These are phyloP conservation scores for Arachis hypogaea DNA, from an alignment of 306 rosid genomes.

Conservation along the genomic window DNA sequence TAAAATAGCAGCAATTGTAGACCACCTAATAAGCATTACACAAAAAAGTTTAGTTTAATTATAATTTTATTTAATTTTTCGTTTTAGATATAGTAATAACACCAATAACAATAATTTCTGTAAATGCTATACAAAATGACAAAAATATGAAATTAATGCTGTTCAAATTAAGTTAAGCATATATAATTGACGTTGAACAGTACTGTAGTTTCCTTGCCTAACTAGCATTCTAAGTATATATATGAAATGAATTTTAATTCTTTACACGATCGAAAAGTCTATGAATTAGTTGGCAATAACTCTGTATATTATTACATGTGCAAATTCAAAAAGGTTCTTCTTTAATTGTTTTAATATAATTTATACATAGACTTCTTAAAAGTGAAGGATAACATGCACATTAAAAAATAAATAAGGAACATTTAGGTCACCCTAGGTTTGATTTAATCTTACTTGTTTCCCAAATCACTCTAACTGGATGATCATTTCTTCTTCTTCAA, in stretches of 20 bases:
- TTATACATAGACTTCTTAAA: neutral
- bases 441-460: conserved; percentile 55
- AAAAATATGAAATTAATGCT: no score
- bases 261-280: conserved; percentile 29
- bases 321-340: conserved; percentile 4
- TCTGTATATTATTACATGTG: conserved; percentile 1
- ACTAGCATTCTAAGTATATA: no score
- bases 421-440: neutral
- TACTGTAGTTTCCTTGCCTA: no score
- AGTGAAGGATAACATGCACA: neutral
- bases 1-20: conserved; percentile 77
- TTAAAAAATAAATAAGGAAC: neutral
- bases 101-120: no score
- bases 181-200: conserved; percentile 39
- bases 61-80: no score
- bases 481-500: conserved; percentile 63
- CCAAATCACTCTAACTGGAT: conserved; percentile 66
- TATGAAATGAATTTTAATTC: conserved; percentile 9
- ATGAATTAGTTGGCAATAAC: conserved; percentile 31
- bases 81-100: no score
- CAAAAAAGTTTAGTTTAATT: neutral
- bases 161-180: no score
- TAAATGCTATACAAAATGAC: no score
- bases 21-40: conserved; percentile 58
- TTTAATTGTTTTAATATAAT: neutral